Base-by-base conservation (phyloP, 768 basidiomycete genomes). In the Hericium alpestre region DNA sequence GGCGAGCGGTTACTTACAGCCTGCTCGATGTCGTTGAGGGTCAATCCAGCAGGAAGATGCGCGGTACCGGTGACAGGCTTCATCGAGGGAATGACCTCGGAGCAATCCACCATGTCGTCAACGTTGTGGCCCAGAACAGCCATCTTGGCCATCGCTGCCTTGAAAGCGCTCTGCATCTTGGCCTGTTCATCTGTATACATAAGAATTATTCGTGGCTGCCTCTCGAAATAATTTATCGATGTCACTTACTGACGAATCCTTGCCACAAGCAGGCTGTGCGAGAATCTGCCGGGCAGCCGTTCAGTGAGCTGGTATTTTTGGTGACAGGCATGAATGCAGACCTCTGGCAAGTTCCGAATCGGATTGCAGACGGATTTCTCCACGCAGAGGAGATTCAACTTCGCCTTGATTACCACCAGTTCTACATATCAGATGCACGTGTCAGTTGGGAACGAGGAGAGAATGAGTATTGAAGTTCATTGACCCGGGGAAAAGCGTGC, bases 231-330 rank as follows among this genome's bases (percentile, higher is more conserved):
- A 46, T 32, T 10, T 6, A 32, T 16, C 6, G 23, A 32, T 10
- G 22, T 18, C 7, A 37, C 49, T 15, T 13, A 51, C 49, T 51
- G 49, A 25, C 49, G 23, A 25, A 65, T n/a, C 58, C 63, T 61
- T 71, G 70, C 70, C 70, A 72, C 46, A 62, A 55, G 65, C 70
- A 72, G 22, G 69, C 69, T 9, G 70, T 70, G 55, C 67, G 65
- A 25, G 61, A 58, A 63, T 71, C 71, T 57, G 47, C 58, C 49
- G 32, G 6, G 4, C 7, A 32, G 32, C 32, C 32, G 32, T 32
- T 32, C 32, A 32, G 32, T 32, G 32, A 32, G 32, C 32, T 7
- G 6, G 6, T 32, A 32, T 4, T 32, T 32, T 10, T 32, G 8
- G 8, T 7, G 32, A 32, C 32, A 32, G 8, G 32, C 9, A 25